These are phyloP conservation scores for Lepidium didymum DNA, from an alignment of 345 rosid genomes.

Conservation along the genomic window DNA sequence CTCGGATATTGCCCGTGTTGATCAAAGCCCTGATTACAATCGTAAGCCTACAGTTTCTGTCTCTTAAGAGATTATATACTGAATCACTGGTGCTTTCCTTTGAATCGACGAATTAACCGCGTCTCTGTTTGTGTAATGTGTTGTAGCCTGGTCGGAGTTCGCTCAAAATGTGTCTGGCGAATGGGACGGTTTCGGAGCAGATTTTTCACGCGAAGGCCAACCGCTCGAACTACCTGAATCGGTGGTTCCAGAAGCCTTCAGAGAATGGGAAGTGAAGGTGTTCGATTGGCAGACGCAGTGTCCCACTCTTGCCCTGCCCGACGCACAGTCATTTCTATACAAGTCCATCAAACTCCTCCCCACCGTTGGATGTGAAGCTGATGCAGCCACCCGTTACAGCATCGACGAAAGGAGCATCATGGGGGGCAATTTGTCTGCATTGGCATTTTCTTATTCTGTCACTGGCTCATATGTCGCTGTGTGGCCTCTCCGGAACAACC, in stretches of 20 bases:
- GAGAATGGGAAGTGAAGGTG: constrained; percentile 96
- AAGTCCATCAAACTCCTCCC: constrained; percentile 79
- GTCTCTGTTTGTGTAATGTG: neutral
- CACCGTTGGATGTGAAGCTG: constrained; percentile 98
- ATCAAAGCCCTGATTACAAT: neutral
- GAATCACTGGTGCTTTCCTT: neutral
- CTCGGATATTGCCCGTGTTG: neutral
- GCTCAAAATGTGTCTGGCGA: constrained; percentile 73
- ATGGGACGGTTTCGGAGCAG: constrained; percentile 97
- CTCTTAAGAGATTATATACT: neutral
- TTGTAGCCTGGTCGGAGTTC: constrained; percentile 66
- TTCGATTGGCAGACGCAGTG: constrained; percentile 99
- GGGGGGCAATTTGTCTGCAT: constrained; percentile 29
- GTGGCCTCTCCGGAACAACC: constrained; percentile 44
- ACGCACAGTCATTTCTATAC: constrained; percentile 36
- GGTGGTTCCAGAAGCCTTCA: constrained; percentile 84
- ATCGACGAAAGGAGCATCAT: constrained; percentile 45
- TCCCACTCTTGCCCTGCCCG: constrained; percentile 67
- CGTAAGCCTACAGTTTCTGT: neutral
- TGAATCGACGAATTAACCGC: neutral
- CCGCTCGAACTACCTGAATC: constrained; percentile 78
- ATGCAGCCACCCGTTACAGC: constrained; percentile 75
- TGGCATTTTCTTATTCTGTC: constrained; percentile 58
- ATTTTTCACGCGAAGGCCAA: constrained; percentile 57
- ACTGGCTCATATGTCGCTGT: constrained; percentile 71